Conservation (phyloP, 1,139 yeast species). For the Hansenula anomala region DNA sequence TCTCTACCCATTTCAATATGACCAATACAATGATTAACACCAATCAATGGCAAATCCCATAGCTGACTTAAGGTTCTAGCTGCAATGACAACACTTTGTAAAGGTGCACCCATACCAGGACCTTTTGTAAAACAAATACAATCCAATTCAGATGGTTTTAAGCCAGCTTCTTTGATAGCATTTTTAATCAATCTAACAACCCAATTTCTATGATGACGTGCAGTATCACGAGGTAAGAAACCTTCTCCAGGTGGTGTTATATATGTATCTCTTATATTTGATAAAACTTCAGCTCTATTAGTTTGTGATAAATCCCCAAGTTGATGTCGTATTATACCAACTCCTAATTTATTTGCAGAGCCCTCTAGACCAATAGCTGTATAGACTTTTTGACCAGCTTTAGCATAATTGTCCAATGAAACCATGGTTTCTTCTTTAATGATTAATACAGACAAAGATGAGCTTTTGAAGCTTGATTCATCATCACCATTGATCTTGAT, state of each 20-base stretch:
- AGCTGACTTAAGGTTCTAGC: slow-evolving; percentile 81
- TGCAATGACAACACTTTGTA: slow-evolving; percentile 88
- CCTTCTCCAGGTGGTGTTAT: slow-evolving; percentile 98
- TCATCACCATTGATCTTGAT: too few species aligned
- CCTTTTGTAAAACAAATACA: slow-evolving; percentile 96
- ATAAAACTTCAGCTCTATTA: slow-evolving; percentile 69
- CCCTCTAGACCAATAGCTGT: slow-evolving; percentile 92
- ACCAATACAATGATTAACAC: slow-evolving; percentile 96
- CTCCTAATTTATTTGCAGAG: slow-evolving; percentile 93
- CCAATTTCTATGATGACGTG: slow-evolving; percentile 95
- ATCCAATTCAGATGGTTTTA: slow-evolving; percentile 58
- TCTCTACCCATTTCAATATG: slow-evolving; percentile 99
- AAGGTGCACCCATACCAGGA: slow-evolving; percentile 99
- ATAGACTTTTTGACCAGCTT: slow-evolving; percentile 35
- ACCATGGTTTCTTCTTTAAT: slow-evolving; percentile 10
- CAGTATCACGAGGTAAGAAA: slow-evolving; percentile 91
- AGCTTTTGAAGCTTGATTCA: too few species aligned
- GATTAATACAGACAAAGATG: too few species aligned
- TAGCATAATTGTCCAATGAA: slow-evolving; percentile 13
- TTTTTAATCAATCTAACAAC: slow-evolving; percentile 71
- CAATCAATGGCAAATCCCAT: slow-evolving; percentile 83
- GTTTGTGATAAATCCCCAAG: slow-evolving; percentile 43
- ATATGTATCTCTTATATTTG: slow-evolving; percentile 92
- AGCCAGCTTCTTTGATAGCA: slow-evolving; percentile 60
- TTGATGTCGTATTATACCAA: slow-evolving; percentile 79